Base-by-base conservation (phyloP, 768 basidiomycete genomes). In the Dacryopinax primogenitus region DNA sequence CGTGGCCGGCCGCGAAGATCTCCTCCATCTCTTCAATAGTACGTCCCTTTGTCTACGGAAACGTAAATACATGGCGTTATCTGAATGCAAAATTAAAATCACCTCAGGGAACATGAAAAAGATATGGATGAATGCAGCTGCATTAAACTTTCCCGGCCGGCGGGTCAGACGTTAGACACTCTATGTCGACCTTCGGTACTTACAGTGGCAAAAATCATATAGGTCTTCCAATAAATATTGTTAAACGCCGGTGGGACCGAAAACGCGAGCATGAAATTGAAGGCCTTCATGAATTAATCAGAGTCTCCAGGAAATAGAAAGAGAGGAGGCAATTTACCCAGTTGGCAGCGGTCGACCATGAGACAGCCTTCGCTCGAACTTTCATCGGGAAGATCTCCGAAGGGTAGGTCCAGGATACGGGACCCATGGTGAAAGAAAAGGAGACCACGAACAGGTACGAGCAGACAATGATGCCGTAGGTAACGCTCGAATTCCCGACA, bases 101-200 rank as follows among this genome's bases (percentile, higher is more conserved):
- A 87, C 88, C 74, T 90, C 88, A 13, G 87, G 88, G 80, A 82
- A 90, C 80, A 86, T 85, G 80, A 90, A 88, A 71, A 86, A 77
- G 66, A 89, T 77, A 69, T 88, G 87, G 36, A 67, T 35, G 15
- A 41, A 41, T n/a, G 63, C 36, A 4, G 44, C 51, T 4, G 51
- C 51, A 30, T 58, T 58, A 30, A 58, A 58, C 4, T n/a, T 39
- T 11, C 12, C 12, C 37, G 37, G 12, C 11, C 11, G 37, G 12
- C 12, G 21, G 1, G 63, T 63, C 63, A 63, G 35, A 28, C 11
- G 16, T 11, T 16, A 11, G 30, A 6, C 15, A 21, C 36, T 28
- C 12, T 32, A 35, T n/a, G 39, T 37, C 18, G 16, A n/a, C 16
- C 37, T 11, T 39, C n/a, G 37, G 12, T 39, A 39, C 11, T n/a